phyloP scores from a whole-genome alignment of 805 yeast genomes.

The Pichia paraexigua region DNA sequence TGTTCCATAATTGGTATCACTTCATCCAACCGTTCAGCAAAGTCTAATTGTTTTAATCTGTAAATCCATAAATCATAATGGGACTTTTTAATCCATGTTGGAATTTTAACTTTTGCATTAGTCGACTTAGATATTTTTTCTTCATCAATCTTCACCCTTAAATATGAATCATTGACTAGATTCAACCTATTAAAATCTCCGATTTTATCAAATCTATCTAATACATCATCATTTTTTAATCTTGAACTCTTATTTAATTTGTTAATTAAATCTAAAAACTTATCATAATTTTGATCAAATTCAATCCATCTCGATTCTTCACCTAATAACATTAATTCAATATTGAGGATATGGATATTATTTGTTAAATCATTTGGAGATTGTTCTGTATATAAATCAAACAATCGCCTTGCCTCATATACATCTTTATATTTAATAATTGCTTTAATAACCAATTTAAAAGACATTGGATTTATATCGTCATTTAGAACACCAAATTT shows the following conservation, averaged over 20 bases:
- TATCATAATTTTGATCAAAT: conserved; percentile 22
- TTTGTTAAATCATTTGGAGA: conserved; percentile 20
- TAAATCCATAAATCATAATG: conserved; percentile 25
- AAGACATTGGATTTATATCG: conserved; percentile 21
- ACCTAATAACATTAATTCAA: conserved; percentile 24
- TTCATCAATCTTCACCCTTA: conserved; percentile 14
- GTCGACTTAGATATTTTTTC: conserved; percentile 1
- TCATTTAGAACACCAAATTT: conserved; percentile 17
- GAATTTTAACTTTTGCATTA: conserved; percentile 13
- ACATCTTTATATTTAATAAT: conserved; percentile 15
- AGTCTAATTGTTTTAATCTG: conserved; percentile 22
- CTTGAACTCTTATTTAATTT: conserved; percentile 13
- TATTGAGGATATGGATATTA: conserved; percentile 21
- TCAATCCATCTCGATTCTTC: conserved; percentile 28
- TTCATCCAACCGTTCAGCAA: conserved; percentile 16
- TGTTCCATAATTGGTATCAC: conserved; percentile 14
- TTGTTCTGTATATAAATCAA: conserved; percentile 22
- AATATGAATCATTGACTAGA: background rate
- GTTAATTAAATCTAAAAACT: conserved; percentile 17
- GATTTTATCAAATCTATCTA: background rate
- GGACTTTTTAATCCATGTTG: conserved; percentile 20
- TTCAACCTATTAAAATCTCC: conserved; percentile 6
- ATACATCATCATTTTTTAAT: conserved; percentile 1
- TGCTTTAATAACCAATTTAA: conserved; percentile 17
- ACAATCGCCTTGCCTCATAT: conserved; percentile 21